phyloP scores from a whole-genome alignment of 2,329 filamentous ascomycete genomes.

The Penicillium sp. region DNA sequence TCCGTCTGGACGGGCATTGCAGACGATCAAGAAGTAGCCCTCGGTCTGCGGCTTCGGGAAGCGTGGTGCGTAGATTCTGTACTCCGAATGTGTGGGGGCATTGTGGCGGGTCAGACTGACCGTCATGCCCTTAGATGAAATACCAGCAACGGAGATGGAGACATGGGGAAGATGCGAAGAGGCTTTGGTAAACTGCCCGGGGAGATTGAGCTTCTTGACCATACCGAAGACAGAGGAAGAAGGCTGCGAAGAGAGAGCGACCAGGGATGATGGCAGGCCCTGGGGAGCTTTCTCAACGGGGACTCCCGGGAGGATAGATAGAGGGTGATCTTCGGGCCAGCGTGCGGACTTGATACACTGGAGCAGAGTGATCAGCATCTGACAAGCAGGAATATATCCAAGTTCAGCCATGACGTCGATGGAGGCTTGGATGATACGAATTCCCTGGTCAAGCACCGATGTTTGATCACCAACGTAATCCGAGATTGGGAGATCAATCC shows the following conservation, averaged over 20 bases:
- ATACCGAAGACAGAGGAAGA: conserved; percentile 29
- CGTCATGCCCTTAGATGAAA: conserved; percentile 66
- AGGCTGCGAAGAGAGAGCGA: conserved; percentile 36
- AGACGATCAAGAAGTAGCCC: conserved; percentile 85
- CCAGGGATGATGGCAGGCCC: conserved; percentile 35
- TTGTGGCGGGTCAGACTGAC: conserved; percentile 68
- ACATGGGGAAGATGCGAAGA: conserved; percentile 71
- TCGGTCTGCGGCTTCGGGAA: conserved; percentile 96
- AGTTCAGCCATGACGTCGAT: conserved; percentile 93
- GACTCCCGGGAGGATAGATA: conserved; percentile 80
- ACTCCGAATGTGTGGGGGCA: conserved; percentile 65
- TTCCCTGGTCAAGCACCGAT: conserved; percentile 87
- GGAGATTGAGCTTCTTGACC: conserved; percentile 34
- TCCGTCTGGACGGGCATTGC: conserved; percentile 43
- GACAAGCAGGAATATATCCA: conserved; percentile 76
- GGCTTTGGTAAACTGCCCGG: conserved; percentile 57
- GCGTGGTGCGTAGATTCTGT: conserved; percentile 79
- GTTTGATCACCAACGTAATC: conserved; percentile 96
- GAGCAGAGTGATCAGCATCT: conserved; percentile 81
- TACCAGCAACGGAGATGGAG: conserved; percentile 61
- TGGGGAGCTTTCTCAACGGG: conserved; percentile 31
- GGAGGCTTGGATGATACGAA: conserved; percentile 93
- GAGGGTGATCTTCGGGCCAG: conserved; percentile 82
- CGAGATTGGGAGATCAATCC: conserved; percentile 87
- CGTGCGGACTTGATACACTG: conserved; percentile 91